Percentiles rank a stretch among this genome's conserved stretches.
phyloP scores from a whole-genome alignment of 352 stramenopile species.

The Phytophthora quininea region DNA sequence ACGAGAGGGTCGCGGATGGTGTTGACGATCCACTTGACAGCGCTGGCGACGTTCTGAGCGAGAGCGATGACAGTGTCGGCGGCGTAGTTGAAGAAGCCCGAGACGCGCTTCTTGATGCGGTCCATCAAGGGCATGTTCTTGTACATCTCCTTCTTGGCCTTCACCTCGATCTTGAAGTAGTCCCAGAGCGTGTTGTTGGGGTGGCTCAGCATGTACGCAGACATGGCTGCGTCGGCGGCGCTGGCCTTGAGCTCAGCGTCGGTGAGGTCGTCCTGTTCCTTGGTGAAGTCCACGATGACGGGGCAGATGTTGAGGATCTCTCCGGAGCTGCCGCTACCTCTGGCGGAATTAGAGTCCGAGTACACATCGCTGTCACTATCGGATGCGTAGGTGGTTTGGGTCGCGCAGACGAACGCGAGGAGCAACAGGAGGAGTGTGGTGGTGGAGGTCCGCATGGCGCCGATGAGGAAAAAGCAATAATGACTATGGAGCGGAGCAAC shows the following conservation, averaged over 20 bases:
- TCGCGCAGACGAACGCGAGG: neutral
- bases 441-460: neutral
- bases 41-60: neutral
- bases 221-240: constrained; percentile 3
- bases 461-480: neutral
- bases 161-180: constrained; percentile 3
- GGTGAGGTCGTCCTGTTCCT: neutral
- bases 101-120: neutral
- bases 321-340: neutral
- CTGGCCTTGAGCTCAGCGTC: constrained; percentile 1
- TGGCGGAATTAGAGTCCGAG: neutral
- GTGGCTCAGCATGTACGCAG: constrained; percentile 2
- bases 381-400: neutral
- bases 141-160: constrained; percentile 1
- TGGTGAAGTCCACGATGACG: neutral
- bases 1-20: constrained; percentile 4
- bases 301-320: constrained; percentile 1
- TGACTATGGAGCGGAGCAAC: neutral
- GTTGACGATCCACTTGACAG: constrained; percentile 3
- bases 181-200: constrained; percentile 4
- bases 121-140: constrained; percentile 2
- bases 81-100: neutral
- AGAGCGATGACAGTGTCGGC: neutral
- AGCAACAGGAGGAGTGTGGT: neutral
- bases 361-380: neutral